phyloP scores from a whole-genome alignment of 306 rosid genomes.

The Malus domestica region DNA sequence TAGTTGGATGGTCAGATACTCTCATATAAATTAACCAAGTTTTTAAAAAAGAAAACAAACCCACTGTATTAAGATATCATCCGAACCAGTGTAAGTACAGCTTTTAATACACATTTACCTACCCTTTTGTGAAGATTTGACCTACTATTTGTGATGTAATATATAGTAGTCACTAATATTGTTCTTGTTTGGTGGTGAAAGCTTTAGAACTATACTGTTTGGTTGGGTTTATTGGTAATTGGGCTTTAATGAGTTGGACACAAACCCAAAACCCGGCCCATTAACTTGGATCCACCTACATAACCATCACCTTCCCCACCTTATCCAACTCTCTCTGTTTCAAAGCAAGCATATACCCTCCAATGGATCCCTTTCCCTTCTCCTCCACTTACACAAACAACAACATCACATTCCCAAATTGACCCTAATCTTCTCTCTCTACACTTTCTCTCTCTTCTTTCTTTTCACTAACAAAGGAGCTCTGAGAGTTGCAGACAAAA shows the following conservation, averaged over 20 bases:
- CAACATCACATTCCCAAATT: background rate
- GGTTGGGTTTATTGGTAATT: background rate
- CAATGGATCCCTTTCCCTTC: slow-evolving; percentile 42
- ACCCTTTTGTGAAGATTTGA: background rate
- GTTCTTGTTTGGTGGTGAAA: background rate
- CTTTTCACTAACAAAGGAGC: background rate
- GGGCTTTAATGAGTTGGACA: background rate
- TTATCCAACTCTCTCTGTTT: slow-evolving; percentile 46
- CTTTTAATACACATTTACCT: background rate
- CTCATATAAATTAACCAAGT: too few species aligned
- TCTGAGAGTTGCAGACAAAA: background rate
- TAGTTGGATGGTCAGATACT: too few species aligned
- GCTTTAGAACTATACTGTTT: background rate
- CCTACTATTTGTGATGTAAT: background rate
- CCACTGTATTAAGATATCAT: too few species aligned
- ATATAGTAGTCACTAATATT: background rate
- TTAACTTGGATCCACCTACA: background rate
- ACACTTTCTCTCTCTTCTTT: background rate
- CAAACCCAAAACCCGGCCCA: slow-evolving; percentile 22
- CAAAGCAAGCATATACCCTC: slow-evolving; percentile 36
- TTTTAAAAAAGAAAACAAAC: too few species aligned
- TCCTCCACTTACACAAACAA: slow-evolving; percentile 38
- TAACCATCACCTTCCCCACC: slow-evolving; percentile 28
- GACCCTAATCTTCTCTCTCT: background rate
- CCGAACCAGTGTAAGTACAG: background rate